A percentile compares a stretch with the other conserved stretches of the same genome.
Conservation (phyloP, 306 rosid species). For the Pterocarpus santalinus region DNA sequence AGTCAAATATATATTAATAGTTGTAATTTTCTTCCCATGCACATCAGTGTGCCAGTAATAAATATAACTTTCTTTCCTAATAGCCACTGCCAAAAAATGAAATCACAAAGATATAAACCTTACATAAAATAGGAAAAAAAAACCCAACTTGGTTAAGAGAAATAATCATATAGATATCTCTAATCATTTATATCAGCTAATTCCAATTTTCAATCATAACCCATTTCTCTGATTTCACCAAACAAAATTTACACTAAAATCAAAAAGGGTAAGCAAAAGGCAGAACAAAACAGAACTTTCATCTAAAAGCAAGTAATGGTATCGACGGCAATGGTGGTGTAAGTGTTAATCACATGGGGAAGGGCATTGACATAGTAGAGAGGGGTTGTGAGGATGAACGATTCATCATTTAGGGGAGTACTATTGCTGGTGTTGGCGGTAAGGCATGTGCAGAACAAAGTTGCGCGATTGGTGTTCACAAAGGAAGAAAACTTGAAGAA, state of each 20-base stretch:
- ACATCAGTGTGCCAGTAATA: constrained; percentile 89
- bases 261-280: too few species aligned
- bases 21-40: constrained; percentile 95
- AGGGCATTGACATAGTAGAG: constrained; percentile 98
- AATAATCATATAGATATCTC: too few species aligned
- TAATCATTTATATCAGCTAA: background rate
- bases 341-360: constrained; percentile 98
- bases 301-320: constrained; percentile 85
- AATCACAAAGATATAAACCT: constrained; percentile 23
- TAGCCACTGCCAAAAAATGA: constrained; percentile 66
- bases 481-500: constrained; percentile 53
- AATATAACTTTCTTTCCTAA: constrained; percentile 81
- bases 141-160: too few species aligned
- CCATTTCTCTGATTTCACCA: background rate
- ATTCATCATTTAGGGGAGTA: constrained; percentile 50
- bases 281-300: constrained; percentile 55
- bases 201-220: background rate
- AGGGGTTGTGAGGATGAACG: constrained; percentile 89
- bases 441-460: constrained; percentile 54
- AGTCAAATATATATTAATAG: constrained; percentile 58
- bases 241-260: constrained; percentile 23
- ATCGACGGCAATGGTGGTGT: constrained; percentile 96
- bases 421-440: too few species aligned
- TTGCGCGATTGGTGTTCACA: constrained; percentile 47
- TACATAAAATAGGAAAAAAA: background rate